Evolutionary conservation across 2,329 filamentous ascomycete genomes (phyloP), one percentile per base, ranked within the genome.

Genomic region (Paramyrothecium sp.): DNA sequence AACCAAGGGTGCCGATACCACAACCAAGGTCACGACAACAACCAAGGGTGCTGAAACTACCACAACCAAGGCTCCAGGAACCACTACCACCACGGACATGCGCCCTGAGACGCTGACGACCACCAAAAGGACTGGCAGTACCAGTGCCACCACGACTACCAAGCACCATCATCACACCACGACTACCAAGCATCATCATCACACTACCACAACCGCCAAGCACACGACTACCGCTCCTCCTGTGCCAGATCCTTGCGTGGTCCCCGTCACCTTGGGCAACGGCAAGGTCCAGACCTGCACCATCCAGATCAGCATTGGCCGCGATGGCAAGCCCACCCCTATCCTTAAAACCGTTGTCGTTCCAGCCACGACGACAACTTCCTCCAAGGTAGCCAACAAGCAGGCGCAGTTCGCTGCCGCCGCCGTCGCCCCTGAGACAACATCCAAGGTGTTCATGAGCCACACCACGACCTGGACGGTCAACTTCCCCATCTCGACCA

Each of bases 401-500:
- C 33, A 34, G 3, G 23, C 5, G n/a, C 10, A 33, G 21, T 22
- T 50, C 12, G 49, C 17, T 13, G 49, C 17, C 26, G 38, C 38
- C n/a, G 38, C 49, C 12, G n/a, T 13, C n/a, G 22, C 10, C 3
- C n/a, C 21, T 11, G 22, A 33, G 26, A 23, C 26, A 59, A 26
- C 56, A 30, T 26, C 56, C 16, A 58, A 60, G 16, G 67, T 54
- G 3, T 71, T 34, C n/a, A n/a, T 19, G 19, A 38, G n/a, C 30
- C 51, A 67, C 33, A 77, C 74, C 2, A 77, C 75, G 5, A 76
- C 75, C 1, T 75, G 75, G 58, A 75, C 72, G 1, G 63, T 75
- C 54, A 69, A 72, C 55, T 75, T 73, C 53, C 73, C 73, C 26
- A 60, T 76, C 44, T 75, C 73, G 3, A 76, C 73, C 1, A 59